Conservation (phyloP, 306 rosid genomes). For the Mucuna pruriens region DNA sequence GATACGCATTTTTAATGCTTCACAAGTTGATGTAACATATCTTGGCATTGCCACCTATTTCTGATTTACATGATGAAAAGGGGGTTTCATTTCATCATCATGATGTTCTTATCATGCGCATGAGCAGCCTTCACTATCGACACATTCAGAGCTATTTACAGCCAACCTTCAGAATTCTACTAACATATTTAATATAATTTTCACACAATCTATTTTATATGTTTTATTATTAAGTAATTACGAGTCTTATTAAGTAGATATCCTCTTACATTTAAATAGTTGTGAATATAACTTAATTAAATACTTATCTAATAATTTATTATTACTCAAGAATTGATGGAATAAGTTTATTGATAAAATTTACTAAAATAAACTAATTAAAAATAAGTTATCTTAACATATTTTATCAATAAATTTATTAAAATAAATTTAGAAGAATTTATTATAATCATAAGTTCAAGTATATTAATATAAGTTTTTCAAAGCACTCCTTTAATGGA, state of each 20-base stretch:
- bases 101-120: conserved; percentile 22
- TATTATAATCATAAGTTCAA: background rate
- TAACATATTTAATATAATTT: background rate
- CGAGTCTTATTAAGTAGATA: background rate
- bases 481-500: background rate
- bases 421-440: background rate
- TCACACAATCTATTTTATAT: background rate
- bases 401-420: no score
- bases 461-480: background rate
- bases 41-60: background rate
- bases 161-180: background rate
- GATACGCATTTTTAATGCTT: background rate
- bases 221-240: background rate
- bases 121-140: background rate
- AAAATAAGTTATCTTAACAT: no score
- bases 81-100: conserved; percentile 8
- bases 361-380: no score
- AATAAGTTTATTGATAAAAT: background rate
- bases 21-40: background rate
- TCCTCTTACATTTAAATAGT: background rate
- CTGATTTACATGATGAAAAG: background rate
- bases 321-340: background rate
- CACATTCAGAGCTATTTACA: background rate
- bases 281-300: background rate
- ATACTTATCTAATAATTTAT: no score